Conservation (phyloP, 2,329 filamentous ascomycete genomes). For the Trichoderma guizhouense region DNA sequence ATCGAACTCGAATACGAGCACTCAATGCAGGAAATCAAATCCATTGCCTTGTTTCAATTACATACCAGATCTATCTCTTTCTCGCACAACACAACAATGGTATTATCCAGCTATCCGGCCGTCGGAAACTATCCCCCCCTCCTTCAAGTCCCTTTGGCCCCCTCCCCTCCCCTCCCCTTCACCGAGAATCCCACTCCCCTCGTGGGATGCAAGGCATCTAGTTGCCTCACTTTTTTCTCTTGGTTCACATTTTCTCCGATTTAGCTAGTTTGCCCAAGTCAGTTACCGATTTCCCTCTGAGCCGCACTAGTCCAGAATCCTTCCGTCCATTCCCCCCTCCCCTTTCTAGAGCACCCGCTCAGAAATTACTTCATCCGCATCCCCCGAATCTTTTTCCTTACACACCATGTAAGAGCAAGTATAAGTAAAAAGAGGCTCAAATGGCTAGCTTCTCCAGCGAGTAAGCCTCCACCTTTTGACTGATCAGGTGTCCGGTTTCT, state of each 20-base stretch:
- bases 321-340: background rate
- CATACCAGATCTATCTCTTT: background rate
- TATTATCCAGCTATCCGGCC: background rate
- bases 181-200: constrained; percentile 1
- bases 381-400: background rate
- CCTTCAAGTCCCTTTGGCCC: background rate
- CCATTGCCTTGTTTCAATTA: background rate
- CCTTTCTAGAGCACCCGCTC: background rate
- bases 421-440: constrained; percentile 37
- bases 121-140: background rate
- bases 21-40: background rate
- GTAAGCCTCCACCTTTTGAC: constrained; percentile 77
- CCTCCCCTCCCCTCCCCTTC: background rate
- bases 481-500: constrained; percentile 74
- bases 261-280: background rate
- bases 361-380: background rate
- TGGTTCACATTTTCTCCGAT: background rate
- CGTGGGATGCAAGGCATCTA: background rate
- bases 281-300: background rate
- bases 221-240: background rate
- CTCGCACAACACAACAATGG: background rate
- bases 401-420: background rate
- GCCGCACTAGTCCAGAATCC: constrained; percentile 11
- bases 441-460: constrained; percentile 74
- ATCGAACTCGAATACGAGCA: background rate